Base-by-base conservation (phyloP, 225 moss, liverwort and hornwort species). In the Sphagnum contortum region DNA sequence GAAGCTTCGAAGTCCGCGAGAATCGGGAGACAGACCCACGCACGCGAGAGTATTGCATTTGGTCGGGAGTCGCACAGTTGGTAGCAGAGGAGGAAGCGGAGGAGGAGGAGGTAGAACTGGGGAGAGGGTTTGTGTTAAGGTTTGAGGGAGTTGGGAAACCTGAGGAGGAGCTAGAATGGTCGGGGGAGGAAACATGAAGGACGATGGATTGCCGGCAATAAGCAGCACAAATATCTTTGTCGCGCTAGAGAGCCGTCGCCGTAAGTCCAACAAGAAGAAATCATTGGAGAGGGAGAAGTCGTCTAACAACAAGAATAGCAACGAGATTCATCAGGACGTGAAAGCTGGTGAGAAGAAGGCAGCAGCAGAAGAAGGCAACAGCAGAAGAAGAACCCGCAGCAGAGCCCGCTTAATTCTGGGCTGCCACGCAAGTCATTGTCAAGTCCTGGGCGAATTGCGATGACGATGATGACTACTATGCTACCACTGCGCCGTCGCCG, bases 401-500 rank as follows among this genome's bases (percentile, higher is more conserved):
- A 70, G 92, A 90, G 85, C 85, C 87, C 47, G 85, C 88, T 72
- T 90, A 92, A 88, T 88, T 92, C 70, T 98, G 92, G 92, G 88
- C 92, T 4, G 87, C 96, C 8, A 90, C 92, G 60, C 96, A 90
- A 69, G 85, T 98, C 13, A 87, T 85, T 46, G 92, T 92, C 58
- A 96, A 96, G 88, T 92, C 96, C 71, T 96, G 96, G 96, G 96
- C 96, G 45, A 92, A 96, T 87, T 96, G 92, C 75, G 96, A 96
- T 70, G 96, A 96, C 66, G 95, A 95, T 64, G 96, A 96, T 50
- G 92, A 96, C 81, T 92, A 96, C 81, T 96, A 90, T 54, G 88
- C 88, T n/a, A 90, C 90, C 59, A 82, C 92, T 59, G 90, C 92
- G 45, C 90, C 96, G 6, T 92, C 96, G 55, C 83, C 96, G 8